Evolutionary conservation across 306 rosid species (phyloP), one percentile per base, ranked within the genome.

Genomic region (Cajanus cajan): DNA sequence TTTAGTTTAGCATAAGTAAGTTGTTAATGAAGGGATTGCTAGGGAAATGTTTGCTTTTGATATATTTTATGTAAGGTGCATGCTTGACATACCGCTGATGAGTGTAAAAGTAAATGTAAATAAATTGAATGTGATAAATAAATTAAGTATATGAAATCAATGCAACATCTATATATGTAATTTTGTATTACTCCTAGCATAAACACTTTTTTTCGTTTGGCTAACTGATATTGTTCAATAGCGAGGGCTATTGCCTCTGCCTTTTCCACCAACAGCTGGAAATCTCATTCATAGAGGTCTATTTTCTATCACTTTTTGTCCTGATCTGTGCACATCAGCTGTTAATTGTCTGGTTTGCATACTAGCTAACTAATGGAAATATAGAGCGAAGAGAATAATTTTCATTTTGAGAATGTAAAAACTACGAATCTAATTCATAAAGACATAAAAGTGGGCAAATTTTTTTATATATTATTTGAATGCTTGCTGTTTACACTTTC

Each of bases 51-150:
- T 82, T 84, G 82, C 71, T 84, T 86, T 75, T n/a, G n/a, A n/a
- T n/a, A 72, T 81, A 68, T 78, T 80, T 69, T 57, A 67, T 63
- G 33, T 82, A 33, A 76, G 74, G 55, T n/a, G 78, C 74, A 80
- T 86, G 88, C 62, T 82, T 85, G 68, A 74, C 77, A 79, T 84
- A 81, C 48, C 16, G 25, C 79, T 81, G 76, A 58, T 59, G 89
- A 88, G 94, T 89, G 92, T 83, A 88, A 83, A 83, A 72, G 55
- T 83, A 83, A 80, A 73, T 86, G 96, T 91, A 88, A 75, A 89
- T 86, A 86, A 74, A 65, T 76, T 78, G 36, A 89, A 86, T 86
- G 84, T 40, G 52, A 74, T 67, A 33, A 57, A 70, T 82, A 76
- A 76, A 19, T 70, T 77, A 73, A 41, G 57, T 47, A 58, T 80